These are phyloP conservation scores for Suillus plorans DNA, from an alignment of 768 basidiomycete genomes.

Conservation along the genomic window DNA sequence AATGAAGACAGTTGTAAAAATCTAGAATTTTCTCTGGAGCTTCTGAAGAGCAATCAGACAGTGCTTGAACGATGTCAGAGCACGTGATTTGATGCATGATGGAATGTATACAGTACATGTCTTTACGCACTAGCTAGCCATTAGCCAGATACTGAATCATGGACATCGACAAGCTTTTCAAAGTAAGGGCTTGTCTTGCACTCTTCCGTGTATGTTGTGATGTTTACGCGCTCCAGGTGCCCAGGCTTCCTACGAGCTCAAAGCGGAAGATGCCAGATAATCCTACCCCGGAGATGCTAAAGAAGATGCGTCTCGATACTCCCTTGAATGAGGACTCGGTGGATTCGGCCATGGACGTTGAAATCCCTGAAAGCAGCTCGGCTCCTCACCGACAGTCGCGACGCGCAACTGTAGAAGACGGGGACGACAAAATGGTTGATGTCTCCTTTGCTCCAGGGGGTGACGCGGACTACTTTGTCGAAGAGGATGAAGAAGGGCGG, in stretches of 20 bases:
- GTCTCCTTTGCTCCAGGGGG: conserved; percentile 75
- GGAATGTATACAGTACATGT: background rate
- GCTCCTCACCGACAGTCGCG: conserved; percentile 32
- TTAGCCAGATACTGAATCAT: conserved; percentile 23
- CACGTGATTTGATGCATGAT: background rate
- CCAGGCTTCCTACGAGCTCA: conserved; percentile 61
- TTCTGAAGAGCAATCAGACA: background rate
- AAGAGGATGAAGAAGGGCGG: conserved; percentile 90
- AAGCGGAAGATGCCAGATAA: conserved; percentile 78
- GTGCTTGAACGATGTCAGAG: background rate
- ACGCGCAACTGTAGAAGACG: conserved; percentile 60
- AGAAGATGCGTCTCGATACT: conserved; percentile 67
- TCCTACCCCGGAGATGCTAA: conserved; percentile 79
- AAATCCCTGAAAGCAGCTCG: conserved; percentile 9
- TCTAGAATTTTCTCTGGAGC: background rate
- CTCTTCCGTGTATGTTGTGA: background rate
- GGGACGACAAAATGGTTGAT: conserved; percentile 31
- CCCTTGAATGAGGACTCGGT: conserved; percentile 9
- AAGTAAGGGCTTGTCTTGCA: conserved; percentile 28
- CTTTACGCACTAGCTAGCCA: background rate
- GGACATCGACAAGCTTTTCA: conserved; percentile 53
- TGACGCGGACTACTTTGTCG: conserved; percentile 87
- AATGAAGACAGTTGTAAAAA: background rate
- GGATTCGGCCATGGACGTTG: conserved; percentile 7
- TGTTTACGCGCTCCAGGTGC: conserved; percentile 43